Evolutionary conservation across 2,329 filamentous ascomycete genomes (phyloP).

Genomic region (Pyrenophora teres): DNA sequence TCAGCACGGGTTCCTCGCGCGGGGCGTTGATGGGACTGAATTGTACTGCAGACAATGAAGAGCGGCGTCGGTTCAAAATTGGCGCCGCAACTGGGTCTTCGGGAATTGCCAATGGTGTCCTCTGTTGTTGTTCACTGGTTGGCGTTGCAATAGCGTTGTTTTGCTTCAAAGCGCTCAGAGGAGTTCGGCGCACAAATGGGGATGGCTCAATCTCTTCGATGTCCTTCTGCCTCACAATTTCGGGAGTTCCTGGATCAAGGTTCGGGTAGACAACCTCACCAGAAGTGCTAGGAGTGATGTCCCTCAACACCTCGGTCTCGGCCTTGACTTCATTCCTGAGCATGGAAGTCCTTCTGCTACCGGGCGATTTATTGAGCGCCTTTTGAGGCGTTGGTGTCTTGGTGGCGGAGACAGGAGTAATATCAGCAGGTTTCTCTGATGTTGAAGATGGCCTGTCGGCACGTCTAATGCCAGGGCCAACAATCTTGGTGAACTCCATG

Average conservation of each 20-base stretch:
- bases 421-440: constrained; percentile 25
- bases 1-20: constrained; percentile 36
- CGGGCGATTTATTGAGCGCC: constrained; percentile 33
- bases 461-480: constrained; percentile 51
- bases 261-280: constrained; percentile 30
- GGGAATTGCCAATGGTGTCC: constrained; percentile 26
- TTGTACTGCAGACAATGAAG: constrained; percentile 41
- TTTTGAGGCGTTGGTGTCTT: constrained; percentile 32
- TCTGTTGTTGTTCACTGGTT: constrained; percentile 17
- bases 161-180: constrained; percentile 24
- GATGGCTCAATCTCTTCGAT: constrained; percentile 43
- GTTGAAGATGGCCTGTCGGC: constrained; percentile 18
- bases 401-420: constrained; percentile 7
- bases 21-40: constrained; percentile 42
- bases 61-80: constrained; percentile 42
- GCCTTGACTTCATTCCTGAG: constrained; percentile 7
- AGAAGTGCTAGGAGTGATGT: constrained; percentile 33
- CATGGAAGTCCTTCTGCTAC: constrained; percentile 13
- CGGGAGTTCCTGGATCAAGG: constrained; percentile 36
- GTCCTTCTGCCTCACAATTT: constrained; percentile 31
- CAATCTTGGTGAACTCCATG: constrained; percentile 58
- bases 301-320: constrained; percentile 13
- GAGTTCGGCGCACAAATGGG: constrained; percentile 38
- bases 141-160: constrained; percentile 30
- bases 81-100: constrained; percentile 43